A percentile compares a stretch with the other conserved stretches of the same genome.
phyloP scores from a whole-genome alignment of 371 early-diverging fungal species.

The Globomyces sp. region DNA sequence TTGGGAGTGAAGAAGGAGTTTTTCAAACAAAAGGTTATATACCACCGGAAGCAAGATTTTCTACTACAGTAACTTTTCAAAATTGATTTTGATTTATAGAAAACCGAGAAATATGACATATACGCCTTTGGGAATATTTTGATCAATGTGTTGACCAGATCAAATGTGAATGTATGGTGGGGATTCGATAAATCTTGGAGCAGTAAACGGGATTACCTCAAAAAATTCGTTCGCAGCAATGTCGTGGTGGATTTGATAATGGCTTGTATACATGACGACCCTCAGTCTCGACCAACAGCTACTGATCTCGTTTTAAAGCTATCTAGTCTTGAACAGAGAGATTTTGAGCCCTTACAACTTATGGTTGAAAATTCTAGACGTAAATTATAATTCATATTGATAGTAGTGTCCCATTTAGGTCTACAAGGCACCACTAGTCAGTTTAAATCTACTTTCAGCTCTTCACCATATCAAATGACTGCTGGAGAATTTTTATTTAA shows the following conservation, averaged over 20 bases:
- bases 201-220: constrained; percentile 1
- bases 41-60: background rate
- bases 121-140: constrained; percentile 6
- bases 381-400: too few species aligned
- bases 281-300: background rate
- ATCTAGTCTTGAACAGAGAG: too few species aligned
- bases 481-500: too few species aligned
- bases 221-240: background rate
- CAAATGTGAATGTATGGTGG: background rate
- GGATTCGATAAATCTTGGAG: background rate
- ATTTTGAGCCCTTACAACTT: too few species aligned
- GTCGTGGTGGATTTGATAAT: background rate
- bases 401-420: too few species aligned
- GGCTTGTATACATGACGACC: background rate
- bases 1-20: background rate
- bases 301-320: too few species aligned
- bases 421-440: too few species aligned
- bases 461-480: too few species aligned
- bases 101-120: constrained; percentile 11
- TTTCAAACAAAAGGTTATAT: constrained; percentile 8
- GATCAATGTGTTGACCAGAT: background rate
- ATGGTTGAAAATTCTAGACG: too few species aligned
- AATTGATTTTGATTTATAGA: background rate
- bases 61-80: background rate
- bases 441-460: too few species aligned